Conservation (phyloP, 768 basidiomycete genomes). For the Mrakia gelida region DNA sequence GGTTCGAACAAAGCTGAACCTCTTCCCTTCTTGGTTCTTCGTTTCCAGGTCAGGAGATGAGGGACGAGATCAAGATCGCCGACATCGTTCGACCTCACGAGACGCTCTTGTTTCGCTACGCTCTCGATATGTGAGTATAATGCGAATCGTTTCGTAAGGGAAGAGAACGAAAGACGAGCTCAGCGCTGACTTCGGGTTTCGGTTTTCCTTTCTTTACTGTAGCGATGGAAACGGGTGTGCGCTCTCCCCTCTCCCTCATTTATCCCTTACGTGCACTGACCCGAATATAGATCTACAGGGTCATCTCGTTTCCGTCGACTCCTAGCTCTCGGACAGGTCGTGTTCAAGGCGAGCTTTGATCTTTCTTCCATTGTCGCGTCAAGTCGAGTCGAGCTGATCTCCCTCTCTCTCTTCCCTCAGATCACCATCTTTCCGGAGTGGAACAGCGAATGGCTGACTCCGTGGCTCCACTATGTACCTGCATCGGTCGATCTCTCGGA, state of each 20-base stretch:
- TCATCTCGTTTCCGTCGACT: constrained; percentile 16
- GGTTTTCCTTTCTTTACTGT: not conserved
- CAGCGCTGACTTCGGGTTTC: not conserved
- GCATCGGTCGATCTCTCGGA: constrained; percentile 35
- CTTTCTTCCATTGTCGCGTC: not conserved
- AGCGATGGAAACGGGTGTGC: not conserved
- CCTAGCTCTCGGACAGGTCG: not conserved
- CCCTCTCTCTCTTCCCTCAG: constrained; percentile 5
- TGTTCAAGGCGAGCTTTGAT: constrained; percentile 8
- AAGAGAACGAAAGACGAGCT: too few relatives aligned
- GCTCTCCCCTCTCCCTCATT: too few relatives aligned
- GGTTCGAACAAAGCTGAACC: too few relatives aligned
- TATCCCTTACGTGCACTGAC: not conserved
- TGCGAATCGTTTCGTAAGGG: not conserved
- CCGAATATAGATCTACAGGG: not conserved
- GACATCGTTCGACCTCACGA: not conserved
- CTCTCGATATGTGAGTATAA: not conserved
- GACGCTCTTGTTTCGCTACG: not conserved
- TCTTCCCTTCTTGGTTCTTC: too few relatives aligned
- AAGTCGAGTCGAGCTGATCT: not conserved
- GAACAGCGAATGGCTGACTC: constrained; percentile 42
- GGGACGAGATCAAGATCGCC: not conserved
- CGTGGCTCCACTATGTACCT: constrained; percentile 45
- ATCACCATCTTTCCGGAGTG: constrained; percentile 42
- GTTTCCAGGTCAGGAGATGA: not conserved